Conservation (phyloP, 2,329 filamentous ascomycete species). For the Alternaria panax region DNA sequence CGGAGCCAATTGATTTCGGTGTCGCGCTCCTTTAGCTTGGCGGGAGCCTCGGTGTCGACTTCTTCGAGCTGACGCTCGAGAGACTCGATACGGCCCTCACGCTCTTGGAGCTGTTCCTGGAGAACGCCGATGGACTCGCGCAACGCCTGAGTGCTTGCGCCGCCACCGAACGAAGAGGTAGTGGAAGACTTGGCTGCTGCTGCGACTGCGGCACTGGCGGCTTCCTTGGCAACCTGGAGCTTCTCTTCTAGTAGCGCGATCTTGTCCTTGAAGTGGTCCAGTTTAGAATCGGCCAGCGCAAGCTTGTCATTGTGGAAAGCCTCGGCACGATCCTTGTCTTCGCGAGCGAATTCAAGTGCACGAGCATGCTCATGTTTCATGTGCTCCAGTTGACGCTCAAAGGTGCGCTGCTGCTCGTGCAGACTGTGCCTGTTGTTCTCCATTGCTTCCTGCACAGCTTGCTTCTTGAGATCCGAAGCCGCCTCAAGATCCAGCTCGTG, state of each 20-base stretch:
- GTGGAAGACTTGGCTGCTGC: slow-evolving; percentile 63
- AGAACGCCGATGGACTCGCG: slow-evolving; percentile 95
- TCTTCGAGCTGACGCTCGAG: slow-evolving; percentile 75
- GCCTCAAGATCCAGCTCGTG: slow-evolving; percentile 87
- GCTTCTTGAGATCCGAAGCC: slow-evolving; percentile 72
- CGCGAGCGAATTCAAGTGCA: slow-evolving; percentile 73
- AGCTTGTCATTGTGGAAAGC: slow-evolving; percentile 82
- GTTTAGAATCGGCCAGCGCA: slow-evolving; percentile 81
- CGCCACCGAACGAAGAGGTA: slow-evolving; percentile 43
- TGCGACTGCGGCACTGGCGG: slow-evolving; percentile 82
- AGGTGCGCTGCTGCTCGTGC: slow-evolving; percentile 58
- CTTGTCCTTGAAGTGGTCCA: slow-evolving; percentile 84
- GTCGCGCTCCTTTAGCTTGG: slow-evolving; percentile 87
- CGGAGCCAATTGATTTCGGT: slow-evolving; percentile 95
- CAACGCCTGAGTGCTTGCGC: slow-evolving; percentile 87
- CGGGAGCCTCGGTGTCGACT: slow-evolving; percentile 77
- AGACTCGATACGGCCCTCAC: slow-evolving; percentile 87
- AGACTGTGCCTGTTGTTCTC: slow-evolving; percentile 63
- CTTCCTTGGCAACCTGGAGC: slow-evolving; percentile 86
- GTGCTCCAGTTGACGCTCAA: slow-evolving; percentile 47
- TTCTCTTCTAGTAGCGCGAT: slow-evolving; percentile 87
- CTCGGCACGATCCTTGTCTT: slow-evolving; percentile 84
- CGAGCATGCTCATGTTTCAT: slow-evolving; percentile 66
- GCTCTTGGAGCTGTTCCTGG: slow-evolving; percentile 94
- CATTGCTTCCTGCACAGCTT: slow-evolving; percentile 62